Base-by-base conservation (phyloP, 805 yeast species). In the Saturnispora saitoi region DNA sequence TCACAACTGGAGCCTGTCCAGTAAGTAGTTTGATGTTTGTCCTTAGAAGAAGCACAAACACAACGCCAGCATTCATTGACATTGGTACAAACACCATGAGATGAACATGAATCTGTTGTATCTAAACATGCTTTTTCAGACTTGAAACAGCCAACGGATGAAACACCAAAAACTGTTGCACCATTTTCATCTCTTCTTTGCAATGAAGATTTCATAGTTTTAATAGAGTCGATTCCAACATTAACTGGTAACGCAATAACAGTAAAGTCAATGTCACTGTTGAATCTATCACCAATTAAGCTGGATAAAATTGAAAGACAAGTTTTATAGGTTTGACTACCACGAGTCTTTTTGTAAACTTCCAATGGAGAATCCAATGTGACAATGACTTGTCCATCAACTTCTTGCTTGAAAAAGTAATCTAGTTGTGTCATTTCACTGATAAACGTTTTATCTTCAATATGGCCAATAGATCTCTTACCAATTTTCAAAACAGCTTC, bases 1-100 rank as follows among this genome's bases (percentile, higher is more conserved):
- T 75, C 70, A 64, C 93, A 85, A 52, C 78, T 77, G 50, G 55
- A 56, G 22, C 83, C 84, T 1, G 76, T 63, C 83, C 83, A 78
- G 47, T 65, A 64, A 40, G 76, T 73, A 26, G 82, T 76, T 50
- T 68, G 67, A 32, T 69, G 68, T 12, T 68, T 62, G 51, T 68
- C 63, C 42, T 58, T 63, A 5, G 75, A 68, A 14, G 80, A 59
- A 2, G 72, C 55, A 58, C 84, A 78, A 22, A 65, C 56, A 61
- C 84, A 78, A 42, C 69, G 64, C 76, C 77, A 78, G 60, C 77
- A 72, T 26, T 59, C 59, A 12, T 66, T 67, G 38, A 63, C 49
- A 52, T 73, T 61, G 10, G 72, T 50, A 57, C 84, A 78, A 12
- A 63, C 48, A 10, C 84, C 84, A 58, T 77, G 81, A n/a, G 70